These are phyloP conservation scores for Ogataea ramenticola DNA, from an alignment of 805 yeast genomes.

Conservation along the genomic window DNA sequence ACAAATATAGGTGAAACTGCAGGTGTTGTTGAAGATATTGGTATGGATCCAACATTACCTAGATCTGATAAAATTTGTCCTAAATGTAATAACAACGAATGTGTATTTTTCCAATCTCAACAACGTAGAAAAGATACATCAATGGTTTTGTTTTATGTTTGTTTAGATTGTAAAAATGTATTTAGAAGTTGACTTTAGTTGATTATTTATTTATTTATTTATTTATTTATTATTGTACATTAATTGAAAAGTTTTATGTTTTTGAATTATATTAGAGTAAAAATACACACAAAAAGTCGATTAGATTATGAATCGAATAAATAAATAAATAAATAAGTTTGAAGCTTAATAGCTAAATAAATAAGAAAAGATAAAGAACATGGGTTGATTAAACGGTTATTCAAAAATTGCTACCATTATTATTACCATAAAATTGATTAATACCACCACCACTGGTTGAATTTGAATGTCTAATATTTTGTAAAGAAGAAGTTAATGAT, in stretches of 20 bases:
- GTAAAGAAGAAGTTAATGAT: constrained; percentile 15
- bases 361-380: neutral
- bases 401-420: neutral
- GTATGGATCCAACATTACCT: constrained; percentile 96
- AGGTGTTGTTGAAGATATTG: constrained; percentile 93
- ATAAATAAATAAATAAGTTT: too few relatives aligned
- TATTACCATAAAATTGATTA: neutral
- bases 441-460: neutral
- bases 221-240: too few relatives aligned
- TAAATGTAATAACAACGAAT: constrained; percentile 75
- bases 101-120: constrained; percentile 96
- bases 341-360: too few relatives aligned
- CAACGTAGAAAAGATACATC: constrained; percentile 92
- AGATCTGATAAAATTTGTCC: constrained; percentile 93
- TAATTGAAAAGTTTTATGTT: too few relatives aligned
- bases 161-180: constrained; percentile 78
- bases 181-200: constrained; percentile 37
- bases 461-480: constrained; percentile 11
- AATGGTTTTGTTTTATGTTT: constrained; percentile 91
- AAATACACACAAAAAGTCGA: too few relatives aligned
- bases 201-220: too few relatives aligned
- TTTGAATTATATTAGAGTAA: too few relatives aligned
- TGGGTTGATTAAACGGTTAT: too few relatives aligned
- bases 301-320: too few relatives aligned
- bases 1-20: constrained; percentile 94